These are phyloP conservation scores for Gossypium schwendimanii DNA, from an alignment of 441 rosid genomes.

Conservation along the genomic window DNA sequence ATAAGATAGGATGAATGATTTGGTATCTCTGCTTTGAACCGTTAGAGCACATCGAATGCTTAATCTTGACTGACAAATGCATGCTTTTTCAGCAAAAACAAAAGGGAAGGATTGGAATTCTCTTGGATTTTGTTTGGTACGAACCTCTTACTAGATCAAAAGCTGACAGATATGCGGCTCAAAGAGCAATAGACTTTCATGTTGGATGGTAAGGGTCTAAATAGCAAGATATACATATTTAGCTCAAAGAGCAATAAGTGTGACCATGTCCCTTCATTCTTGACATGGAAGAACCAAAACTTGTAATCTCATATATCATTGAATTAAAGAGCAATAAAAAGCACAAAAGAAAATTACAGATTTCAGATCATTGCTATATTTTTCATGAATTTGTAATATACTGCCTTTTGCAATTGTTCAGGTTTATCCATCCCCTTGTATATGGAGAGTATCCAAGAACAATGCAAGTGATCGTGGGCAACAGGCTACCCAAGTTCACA, in stretches of 20 bases:
- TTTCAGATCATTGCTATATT: background rate
- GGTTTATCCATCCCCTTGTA: slow-evolving; percentile 88
- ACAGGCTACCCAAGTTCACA: slow-evolving; percentile 74
- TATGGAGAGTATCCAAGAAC: slow-evolving; percentile 88
- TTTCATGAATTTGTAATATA: background rate
- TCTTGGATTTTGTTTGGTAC: slow-evolving; percentile 88
- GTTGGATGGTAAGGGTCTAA: slow-evolving; percentile 63
- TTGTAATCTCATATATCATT: background rate
- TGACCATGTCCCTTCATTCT: background rate
- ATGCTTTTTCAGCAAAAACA: slow-evolving; percentile 43
- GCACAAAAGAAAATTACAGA: background rate
- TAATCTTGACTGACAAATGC: background rate
- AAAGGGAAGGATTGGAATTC: slow-evolving; percentile 82
- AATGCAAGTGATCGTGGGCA: slow-evolving; percentile 62
- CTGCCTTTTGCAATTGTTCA: slow-evolving; percentile 9
- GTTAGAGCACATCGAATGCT: background rate
- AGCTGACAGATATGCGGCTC: slow-evolving; percentile 82
- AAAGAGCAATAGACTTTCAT: slow-evolving; percentile 94
- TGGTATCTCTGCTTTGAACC: background rate
- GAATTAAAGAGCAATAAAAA: too few relatives aligned
- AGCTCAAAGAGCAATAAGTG: background rate
- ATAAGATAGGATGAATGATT: background rate
- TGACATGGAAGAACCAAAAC: background rate
- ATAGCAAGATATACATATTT: background rate
- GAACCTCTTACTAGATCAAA: slow-evolving; percentile 86